Evolutionary conservation across 1,284 basidiomycete genomes (phyloP), one percentile per base, ranked within the genome.

Genomic region (Microbotryomycetes sp.): DNA sequence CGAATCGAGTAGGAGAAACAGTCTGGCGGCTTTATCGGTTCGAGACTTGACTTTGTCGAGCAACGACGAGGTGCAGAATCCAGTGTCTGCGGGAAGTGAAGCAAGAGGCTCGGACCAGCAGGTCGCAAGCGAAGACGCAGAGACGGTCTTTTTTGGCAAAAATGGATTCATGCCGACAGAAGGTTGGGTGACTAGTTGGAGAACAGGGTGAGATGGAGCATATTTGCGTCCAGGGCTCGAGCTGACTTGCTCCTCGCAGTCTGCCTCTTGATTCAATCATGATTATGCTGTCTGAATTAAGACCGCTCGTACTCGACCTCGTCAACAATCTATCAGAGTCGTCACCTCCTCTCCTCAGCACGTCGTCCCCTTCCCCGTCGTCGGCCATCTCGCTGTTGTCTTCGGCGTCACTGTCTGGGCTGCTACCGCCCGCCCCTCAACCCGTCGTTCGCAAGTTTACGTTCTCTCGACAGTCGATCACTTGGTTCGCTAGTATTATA

Each of bases 141-240:
- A 59, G 16, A 59, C 48, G 18, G 59, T 61, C 31, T 72, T 68
- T 45, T 61, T 68, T 3, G 65, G 67, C 7, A 68, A 66, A 60
- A 91, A 89, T 73, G 89, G 90, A 1, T 97, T 94, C 75, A 80
- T 91, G 4, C 91, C 92, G 6, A 93, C 90, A 2, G 89, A 94
- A 73, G 89, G 90, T 82, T 97, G 92, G 64, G 85, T 89, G 5
- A 83, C 86, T 41, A 89, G 88, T 1, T 91, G 88, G 89, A 85
- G 89, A 64, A 85, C 88, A 79, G 88, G 88, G 88, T 87, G 68
- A 71, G 81, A 65, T 11, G 11, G 18, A 47, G n/a, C 46, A 57
- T 35, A 28, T 30, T 58, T 60, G 51, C 54, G 31, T 59, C 57
- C 46, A 45, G 54, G 57, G 56, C 65, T 4, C n/a, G 21, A 21